These are phyloP conservation scores for Wallacemonas sp. DNA, from an alignment of 208 protist genomes.

Conservation along the genomic window DNA sequence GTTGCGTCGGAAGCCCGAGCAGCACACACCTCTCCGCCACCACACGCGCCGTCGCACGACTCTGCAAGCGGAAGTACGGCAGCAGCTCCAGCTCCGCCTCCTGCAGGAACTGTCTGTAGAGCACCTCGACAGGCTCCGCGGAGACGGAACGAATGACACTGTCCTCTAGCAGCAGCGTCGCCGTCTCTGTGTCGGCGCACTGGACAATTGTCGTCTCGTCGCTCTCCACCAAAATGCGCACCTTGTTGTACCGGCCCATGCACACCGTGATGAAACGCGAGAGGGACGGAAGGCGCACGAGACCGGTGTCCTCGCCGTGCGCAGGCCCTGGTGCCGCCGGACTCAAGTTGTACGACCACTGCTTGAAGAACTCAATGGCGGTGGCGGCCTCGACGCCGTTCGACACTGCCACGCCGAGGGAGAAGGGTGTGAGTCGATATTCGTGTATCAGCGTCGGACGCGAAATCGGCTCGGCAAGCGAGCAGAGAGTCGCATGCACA, in stretches of 20 bases:
- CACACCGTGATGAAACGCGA: slow-evolving; percentile 59
- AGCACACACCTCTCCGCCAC: slow-evolving; percentile 73
- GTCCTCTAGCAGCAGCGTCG: slow-evolving; percentile 55
- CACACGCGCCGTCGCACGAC: slow-evolving; percentile 57
- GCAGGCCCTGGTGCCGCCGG: background rate
- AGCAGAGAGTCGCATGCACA: slow-evolving; percentile 48
- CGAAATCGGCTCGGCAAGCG: slow-evolving; percentile 95
- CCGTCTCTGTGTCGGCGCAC: slow-evolving; percentile 58
- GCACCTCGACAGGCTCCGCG: slow-evolving; percentile 35
- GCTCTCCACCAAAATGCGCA: slow-evolving; percentile 68
- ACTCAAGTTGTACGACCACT: slow-evolving; percentile 76
- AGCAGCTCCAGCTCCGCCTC: slow-evolving; percentile 23
- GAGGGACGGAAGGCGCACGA: background rate
- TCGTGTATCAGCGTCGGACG: slow-evolving; percentile 96
- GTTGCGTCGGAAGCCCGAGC: slow-evolving; percentile 78
- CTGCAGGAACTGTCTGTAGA: slow-evolving; percentile 28
- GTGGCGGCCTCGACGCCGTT: slow-evolving; percentile 88
- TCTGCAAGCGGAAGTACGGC: slow-evolving; percentile 55
- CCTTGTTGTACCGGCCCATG: slow-evolving; percentile 83
- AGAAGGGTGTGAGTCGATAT: slow-evolving; percentile 97
- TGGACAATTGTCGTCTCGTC: slow-evolving; percentile 57
- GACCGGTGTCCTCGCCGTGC: background rate
- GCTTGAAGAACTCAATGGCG: slow-evolving; percentile 88
- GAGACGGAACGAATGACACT: slow-evolving; percentile 51
- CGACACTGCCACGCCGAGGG: slow-evolving; percentile 97